Percentiles rank a stretch among this genome's conserved stretches.
These are phyloP conservation scores for Tulasnella sp. DNA, from an alignment of 768 basidiomycete genomes.

Conservation along the genomic window DNA sequence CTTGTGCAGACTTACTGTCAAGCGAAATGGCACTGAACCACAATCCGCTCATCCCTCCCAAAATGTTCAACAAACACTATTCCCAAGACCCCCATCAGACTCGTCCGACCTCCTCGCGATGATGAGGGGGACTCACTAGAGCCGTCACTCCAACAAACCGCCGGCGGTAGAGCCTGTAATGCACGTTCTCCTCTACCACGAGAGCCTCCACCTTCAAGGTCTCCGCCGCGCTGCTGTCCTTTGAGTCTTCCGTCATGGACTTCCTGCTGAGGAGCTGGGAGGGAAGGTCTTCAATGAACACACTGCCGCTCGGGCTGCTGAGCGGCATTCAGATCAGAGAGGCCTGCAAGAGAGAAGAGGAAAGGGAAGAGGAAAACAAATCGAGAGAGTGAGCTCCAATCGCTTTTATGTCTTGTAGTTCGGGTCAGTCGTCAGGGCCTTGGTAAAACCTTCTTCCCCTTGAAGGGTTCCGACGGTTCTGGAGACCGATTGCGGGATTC, in stretches of 20 bases:
- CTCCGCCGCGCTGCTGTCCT: neutral
- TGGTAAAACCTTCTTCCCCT: no score
- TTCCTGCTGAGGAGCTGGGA: neutral
- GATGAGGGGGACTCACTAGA: conserved; percentile 46
- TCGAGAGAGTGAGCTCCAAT: no score
- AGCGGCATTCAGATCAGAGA: neutral
- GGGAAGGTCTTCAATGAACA: neutral
- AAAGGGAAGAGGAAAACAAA: no score
- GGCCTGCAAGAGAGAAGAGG: neutral
- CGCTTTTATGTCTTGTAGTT: no score
- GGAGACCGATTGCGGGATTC: no score
- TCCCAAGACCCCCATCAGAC: conserved; percentile 21
- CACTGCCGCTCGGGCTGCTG: neutral
- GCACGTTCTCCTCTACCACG: neutral
- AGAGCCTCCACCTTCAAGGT: neutral
- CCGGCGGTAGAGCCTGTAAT: conserved; percentile 58
- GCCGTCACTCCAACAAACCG: conserved; percentile 56
- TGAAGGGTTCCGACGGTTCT: no score
- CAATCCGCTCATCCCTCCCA: conserved; percentile 55
- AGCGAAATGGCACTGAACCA: conserved; percentile 83
- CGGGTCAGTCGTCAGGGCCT: no score
- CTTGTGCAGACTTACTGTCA: conserved; percentile 37
- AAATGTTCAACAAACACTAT: conserved; percentile 38
- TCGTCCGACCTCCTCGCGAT: no score
- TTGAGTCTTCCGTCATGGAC: neutral